Conservation (phyloP, 1,284 basidiomycete genomes). For the Tremellales sp. region DNA sequence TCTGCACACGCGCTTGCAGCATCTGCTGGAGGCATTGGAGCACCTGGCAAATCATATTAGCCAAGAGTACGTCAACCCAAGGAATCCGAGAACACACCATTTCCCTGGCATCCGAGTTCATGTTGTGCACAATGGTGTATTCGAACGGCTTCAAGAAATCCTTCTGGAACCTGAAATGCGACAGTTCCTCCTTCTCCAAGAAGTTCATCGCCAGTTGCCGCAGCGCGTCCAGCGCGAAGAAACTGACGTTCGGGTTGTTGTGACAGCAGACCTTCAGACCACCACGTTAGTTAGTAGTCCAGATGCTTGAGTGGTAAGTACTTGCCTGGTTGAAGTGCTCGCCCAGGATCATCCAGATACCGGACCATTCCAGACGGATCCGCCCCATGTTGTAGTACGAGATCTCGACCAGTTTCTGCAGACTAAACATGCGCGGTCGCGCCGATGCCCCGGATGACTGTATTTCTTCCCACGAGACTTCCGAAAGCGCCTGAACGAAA, state of each 20-base stretch:
- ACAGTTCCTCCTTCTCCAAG: conserved; percentile 95
- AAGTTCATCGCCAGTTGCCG: conserved; percentile 98
- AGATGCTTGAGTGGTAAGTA: not conserved
- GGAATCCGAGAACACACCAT: conserved; percentile 63
- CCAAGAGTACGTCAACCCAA: not conserved
- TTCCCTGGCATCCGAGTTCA: conserved; percentile 90
- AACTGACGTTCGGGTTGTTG: conserved; percentile 92
- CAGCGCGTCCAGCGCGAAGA: conserved; percentile 96
- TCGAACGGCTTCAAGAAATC: conserved; percentile 98
- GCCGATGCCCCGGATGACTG: conserved; percentile 91
- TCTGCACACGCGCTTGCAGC: conserved; percentile 91
- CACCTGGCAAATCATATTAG: conserved; percentile 55
- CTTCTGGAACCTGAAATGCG: conserved; percentile 99
- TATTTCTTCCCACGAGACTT: conserved; percentile 99
- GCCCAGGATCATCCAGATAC: conserved; percentile 95
- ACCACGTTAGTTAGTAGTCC: not conserved
- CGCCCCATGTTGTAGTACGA: conserved; percentile 99
- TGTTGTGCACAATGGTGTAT: conserved; percentile 95
- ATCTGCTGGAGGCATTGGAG: conserved; percentile 98
- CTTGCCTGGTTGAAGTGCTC: conserved; percentile 96
- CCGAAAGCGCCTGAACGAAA: conserved; percentile 92
- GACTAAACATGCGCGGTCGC: conserved; percentile 90
- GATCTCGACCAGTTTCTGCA: conserved; percentile 98
- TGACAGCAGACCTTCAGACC: conserved; percentile 84
- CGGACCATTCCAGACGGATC: conserved; percentile 97